A percentile compares a stretch with the other conserved stretches of the same genome.
phyloP scores from a whole-genome alignment of 1,139 yeast genomes.

The Nakaseomyces kungkrabaensis region DNA sequence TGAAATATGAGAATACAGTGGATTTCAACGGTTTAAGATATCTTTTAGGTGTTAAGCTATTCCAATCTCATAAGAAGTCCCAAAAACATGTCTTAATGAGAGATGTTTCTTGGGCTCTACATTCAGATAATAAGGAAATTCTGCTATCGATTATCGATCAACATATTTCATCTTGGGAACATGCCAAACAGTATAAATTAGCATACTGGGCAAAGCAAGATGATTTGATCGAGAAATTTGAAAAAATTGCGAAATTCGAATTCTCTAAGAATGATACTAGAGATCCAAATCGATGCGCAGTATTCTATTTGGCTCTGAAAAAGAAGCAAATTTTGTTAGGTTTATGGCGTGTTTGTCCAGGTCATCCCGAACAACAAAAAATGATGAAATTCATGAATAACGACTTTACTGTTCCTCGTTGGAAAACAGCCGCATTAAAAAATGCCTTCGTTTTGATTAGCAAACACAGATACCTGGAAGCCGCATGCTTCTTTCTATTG shows the following conservation, averaged over 20 bases:
- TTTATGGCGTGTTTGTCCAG: slow-evolving; percentile 69
- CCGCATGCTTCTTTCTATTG: slow-evolving; percentile 83
- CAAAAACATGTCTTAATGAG: slow-evolving; percentile 56
- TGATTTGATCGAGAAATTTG: slow-evolving; percentile 46
- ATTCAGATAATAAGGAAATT: slow-evolving; percentile 67
- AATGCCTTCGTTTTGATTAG: slow-evolving; percentile 88
- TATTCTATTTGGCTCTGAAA: slow-evolving; percentile 66
- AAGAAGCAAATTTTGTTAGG: slow-evolving; percentile 72
- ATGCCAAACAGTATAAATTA: slow-evolving; percentile 52
- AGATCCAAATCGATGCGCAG: slow-evolving; percentile 67
- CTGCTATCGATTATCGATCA: slow-evolving; percentile 47
- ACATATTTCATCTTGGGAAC: slow-evolving; percentile 49
- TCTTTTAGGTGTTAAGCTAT: slow-evolving; percentile 62
- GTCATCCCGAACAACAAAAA: slow-evolving; percentile 74
- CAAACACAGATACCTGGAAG: slow-evolving; percentile 76
- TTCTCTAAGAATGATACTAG: slow-evolving; percentile 37
- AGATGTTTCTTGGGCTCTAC: slow-evolving; percentile 82
- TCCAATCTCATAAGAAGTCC: slow-evolving; percentile 41
- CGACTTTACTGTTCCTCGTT: slow-evolving; percentile 63
- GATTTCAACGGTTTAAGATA: slow-evolving; percentile 70
- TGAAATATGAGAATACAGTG: slow-evolving; percentile 39
- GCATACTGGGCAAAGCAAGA: slow-evolving; percentile 63
- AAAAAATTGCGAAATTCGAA: slow-evolving; percentile 60
- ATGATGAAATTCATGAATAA: slow-evolving; percentile 67
- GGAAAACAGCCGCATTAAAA: slow-evolving; percentile 83